These are phyloP conservation scores for Cutaneotrichosporon sp. DNA, from an alignment of 1,284 basidiomycete genomes.

Conservation along the genomic window DNA sequence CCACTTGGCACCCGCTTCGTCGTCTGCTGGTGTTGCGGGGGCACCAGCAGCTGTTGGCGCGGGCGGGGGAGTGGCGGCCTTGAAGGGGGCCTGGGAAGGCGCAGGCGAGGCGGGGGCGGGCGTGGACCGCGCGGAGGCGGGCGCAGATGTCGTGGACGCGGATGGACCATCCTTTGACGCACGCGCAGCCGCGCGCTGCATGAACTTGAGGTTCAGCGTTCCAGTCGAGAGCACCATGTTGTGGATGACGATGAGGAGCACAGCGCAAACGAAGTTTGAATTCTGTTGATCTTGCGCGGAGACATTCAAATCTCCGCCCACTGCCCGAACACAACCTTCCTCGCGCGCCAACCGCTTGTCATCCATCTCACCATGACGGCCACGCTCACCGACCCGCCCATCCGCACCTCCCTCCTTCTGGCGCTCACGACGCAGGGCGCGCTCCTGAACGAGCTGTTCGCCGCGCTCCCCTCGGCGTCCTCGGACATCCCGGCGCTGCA, in stretches of 20 bases:
- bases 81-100: background rate
- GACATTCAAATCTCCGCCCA: conserved; percentile 1
- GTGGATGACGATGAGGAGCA: background rate
- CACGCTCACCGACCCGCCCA: conserved; percentile 21
- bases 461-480: conserved; percentile 19
- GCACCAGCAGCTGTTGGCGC: conserved; percentile 1
- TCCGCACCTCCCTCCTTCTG: conserved; percentile 36
- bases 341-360: no score
- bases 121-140: conserved; percentile 5
- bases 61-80: conserved; percentile 9
- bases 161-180: background rate
- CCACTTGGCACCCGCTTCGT: conserved; percentile 30
- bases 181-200: conserved; percentile 48
- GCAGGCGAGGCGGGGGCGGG: conserved; percentile 12
- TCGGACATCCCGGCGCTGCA: conserved; percentile 24
- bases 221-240: conserved; percentile 43
- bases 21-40: conserved; percentile 2
- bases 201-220: conserved; percentile 52
- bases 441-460: conserved; percentile 42
- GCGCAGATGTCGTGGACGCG: background rate
- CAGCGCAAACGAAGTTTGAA: conserved; percentile 3
- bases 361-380: conserved; percentile 7
- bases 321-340: background rate
- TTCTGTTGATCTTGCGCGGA: conserved; percentile 10
- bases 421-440: conserved; percentile 43